Evolutionary conservation across 1,284 basidiomycete species (phyloP).

Genomic region (Rhodotorula sp.): DNA sequence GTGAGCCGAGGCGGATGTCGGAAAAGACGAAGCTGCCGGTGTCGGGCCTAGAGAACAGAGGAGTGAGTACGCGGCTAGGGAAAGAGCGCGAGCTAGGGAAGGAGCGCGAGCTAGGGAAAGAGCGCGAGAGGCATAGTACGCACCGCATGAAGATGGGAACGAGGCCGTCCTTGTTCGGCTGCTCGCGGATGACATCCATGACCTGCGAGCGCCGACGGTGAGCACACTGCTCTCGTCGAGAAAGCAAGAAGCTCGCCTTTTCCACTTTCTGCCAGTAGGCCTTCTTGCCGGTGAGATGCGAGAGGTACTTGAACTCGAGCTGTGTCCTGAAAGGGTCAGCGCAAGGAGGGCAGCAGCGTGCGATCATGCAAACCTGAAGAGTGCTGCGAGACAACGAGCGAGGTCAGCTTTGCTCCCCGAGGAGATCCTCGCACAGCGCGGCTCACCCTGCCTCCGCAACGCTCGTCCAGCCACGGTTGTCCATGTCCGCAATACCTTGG

Average conservation of each 20-base stretch:
- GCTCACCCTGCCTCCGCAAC: constrained; percentile 70
- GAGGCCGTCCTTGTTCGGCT: constrained; percentile 67
- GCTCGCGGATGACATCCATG: constrained; percentile 65
- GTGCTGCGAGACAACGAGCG: constrained; percentile 9
- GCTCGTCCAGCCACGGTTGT: constrained; percentile 67
- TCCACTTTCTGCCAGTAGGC: constrained; percentile 81
- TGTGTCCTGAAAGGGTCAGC: constrained; percentile 50
- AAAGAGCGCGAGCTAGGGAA: no score
- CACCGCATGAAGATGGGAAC: constrained; percentile 82
- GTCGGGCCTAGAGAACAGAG: constrained; percentile 19
- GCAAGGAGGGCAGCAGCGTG: background rate
- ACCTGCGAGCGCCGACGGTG: constrained; percentile 54
- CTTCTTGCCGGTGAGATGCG: constrained; percentile 69
- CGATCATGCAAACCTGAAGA: constrained; percentile 10
- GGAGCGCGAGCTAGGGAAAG: no score
- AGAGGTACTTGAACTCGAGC: constrained; percentile 87
- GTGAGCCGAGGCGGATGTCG: constrained; percentile 82
- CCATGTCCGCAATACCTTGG: constrained; percentile 63
- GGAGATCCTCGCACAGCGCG: background rate
- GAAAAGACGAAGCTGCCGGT: constrained; percentile 50
- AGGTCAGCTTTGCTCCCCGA: background rate
- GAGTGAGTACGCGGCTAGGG: no score
- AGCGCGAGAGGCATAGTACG: constrained; percentile 32
- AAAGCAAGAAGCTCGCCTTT: constrained; percentile 52
- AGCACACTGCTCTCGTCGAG: accelerated